These are phyloP conservation scores for Bruguiera hainesii DNA, from an alignment of 441 rosid genomes.

Conservation along the genomic window DNA sequence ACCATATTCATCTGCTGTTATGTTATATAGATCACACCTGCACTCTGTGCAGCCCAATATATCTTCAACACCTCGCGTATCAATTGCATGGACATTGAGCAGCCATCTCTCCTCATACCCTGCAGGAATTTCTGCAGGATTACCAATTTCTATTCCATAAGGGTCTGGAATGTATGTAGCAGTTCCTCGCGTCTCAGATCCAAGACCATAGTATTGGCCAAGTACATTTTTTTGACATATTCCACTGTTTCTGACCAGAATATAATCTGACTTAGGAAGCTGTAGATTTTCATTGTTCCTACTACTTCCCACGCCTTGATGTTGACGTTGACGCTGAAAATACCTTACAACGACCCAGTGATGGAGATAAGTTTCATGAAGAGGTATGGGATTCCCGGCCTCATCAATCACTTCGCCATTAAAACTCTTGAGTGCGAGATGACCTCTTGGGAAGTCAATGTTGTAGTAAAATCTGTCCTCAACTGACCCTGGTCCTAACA, in stretches of 20 bases:
- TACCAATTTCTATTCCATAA: constrained; percentile 73
- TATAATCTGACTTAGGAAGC: constrained; percentile 23
- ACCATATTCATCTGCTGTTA: constrained; percentile 52
- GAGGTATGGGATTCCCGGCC: constrained; percentile 61
- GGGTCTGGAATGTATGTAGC: constrained; percentile 70
- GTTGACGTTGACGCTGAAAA: constrained; percentile 33
- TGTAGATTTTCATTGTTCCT: constrained; percentile 9
- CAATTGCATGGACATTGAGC: constrained; percentile 83
- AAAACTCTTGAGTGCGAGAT: constrained; percentile 66
- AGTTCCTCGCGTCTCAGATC: constrained; percentile 83
- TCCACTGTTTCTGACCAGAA: constrained; percentile 48
- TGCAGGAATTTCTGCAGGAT: constrained; percentile 55
- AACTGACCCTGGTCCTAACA: constrained; percentile 74
- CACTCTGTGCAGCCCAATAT: constrained; percentile 79
- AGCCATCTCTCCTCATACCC: constrained; percentile 74
- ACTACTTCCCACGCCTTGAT: constrained; percentile 19
- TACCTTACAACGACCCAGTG: constrained; percentile 66
- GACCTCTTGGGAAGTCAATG: constrained; percentile 80
- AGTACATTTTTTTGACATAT: constrained; percentile 43
- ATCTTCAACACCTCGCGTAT: constrained; percentile 73
- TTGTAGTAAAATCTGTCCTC: constrained; percentile 43
- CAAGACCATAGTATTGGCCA: constrained; percentile 64
- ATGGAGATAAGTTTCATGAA: constrained; percentile 86
- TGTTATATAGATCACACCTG: constrained; percentile 66
- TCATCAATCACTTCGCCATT: constrained; percentile 71